Base-by-base conservation (phyloP, 2,329 filamentous ascomycete species). In the Penicillium sp. region DNA sequence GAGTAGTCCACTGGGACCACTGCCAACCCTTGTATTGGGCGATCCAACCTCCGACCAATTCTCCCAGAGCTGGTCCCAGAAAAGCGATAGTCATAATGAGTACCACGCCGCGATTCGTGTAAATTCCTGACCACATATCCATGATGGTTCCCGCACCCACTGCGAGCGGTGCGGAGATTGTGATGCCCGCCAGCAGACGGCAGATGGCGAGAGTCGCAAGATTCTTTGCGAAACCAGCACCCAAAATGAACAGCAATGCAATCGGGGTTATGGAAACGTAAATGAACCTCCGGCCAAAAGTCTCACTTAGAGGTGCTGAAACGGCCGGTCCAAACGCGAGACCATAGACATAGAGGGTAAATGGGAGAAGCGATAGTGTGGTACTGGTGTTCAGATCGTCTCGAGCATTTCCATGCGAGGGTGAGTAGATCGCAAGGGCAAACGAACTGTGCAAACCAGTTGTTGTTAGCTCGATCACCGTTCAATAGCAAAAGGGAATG, bases 281-380 rank as follows among this genome's bases (percentile, higher is more conserved):
- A 67, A 91, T 90, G 30, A 88, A 68, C 27, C 83, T 78, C 23
- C 89, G 82, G 30, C 89, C 89, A 60, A 79, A 83, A 30, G 88
- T 76, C 72, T 93, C 89, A 2, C 85, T 89, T 4, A 91, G 73
- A 1, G 89, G 89, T 2, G 88, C 88, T 77, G 86, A 89, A 18
- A 91, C 76, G 0, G 84, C 82, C 1, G 89, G 88, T 0, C 88
- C 88, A 49, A 87, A 83, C 1, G 86, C 89, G 40, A 90, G 87
- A 32, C 85, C 85, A 4, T 20, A 21, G 7, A 20, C 21, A 21
- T 7, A 21, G 32, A 41, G 26, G n/a, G 8, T 12, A 18, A 21
- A 18, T 39, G 17, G 55, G 26, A 27, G 26, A 10, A 27, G 26
- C 7, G 26, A 27, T 6, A 27, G 26, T 6, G 26, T 27, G 7